Percentiles rank a stretch among this genome's conserved stretches.
Evolutionary conservation across 768 basidiomycete species (phyloP).

Genomic region (Hygrophoropsis aurantiaca): DNA sequence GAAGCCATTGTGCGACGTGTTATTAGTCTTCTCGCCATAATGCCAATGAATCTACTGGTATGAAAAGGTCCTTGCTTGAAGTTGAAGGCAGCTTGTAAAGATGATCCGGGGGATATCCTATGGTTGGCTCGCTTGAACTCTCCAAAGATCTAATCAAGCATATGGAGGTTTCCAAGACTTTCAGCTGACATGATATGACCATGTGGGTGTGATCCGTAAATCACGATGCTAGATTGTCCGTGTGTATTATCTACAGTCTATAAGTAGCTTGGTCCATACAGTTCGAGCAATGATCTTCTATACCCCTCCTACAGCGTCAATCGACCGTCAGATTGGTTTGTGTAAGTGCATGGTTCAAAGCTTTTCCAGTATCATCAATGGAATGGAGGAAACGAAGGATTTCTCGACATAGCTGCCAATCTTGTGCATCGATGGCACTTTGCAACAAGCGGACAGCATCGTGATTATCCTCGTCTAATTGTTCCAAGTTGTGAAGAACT

Average conservation of each 20-base stretch:
- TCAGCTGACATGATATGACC: no score
- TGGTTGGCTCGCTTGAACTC: no score
- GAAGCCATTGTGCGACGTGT: neutral
- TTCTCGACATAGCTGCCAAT: conserved; percentile 91
- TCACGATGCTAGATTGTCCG: no score
- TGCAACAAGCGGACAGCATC: conserved; percentile 82
- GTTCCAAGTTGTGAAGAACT: conserved; percentile 91
- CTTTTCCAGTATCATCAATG: conserved; percentile 82
- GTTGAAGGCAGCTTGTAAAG: no score
- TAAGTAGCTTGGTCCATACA: no score
- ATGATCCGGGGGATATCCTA: no score
- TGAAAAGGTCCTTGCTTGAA: neutral
- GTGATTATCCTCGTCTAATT: conserved; percentile 71
- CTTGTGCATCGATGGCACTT: conserved; percentile 71
- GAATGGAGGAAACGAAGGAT: conserved; percentile 90
- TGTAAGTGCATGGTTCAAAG: conserved; percentile 60
- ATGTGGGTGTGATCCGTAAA: no score
- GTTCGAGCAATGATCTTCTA: neutral
- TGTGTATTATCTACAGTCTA: no score
- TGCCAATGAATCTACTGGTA: neutral
- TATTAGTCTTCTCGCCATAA: conserved; percentile 17
- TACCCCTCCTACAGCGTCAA: neutral
- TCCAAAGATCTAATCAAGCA: no score
- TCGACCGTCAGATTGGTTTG: conserved; percentile 42
- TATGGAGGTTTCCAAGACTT: no score